Evolutionary conservation across 371 early-diverging fungal species (phyloP), one percentile per base, ranked within the genome.

Genomic region (Catenaria anguillulae): DNA sequence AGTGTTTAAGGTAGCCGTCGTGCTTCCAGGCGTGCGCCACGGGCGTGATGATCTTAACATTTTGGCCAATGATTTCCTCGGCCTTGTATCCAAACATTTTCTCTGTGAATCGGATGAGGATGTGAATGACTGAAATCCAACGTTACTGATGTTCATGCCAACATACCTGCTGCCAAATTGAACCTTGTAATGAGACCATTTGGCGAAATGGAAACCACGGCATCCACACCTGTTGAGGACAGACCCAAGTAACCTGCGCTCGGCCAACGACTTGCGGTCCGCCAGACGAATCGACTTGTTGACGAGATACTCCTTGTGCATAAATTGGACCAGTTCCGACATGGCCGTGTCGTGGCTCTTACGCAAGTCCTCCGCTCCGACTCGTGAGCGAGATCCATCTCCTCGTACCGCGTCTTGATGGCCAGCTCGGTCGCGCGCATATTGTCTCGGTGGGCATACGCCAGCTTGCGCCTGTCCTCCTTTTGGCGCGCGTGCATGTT

Each of bases 261-360:
- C 73, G 8, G 64, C 36, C 15, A 71, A 46, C 64, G 61, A 61
- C 42, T 71, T 67, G 46, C 61, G 58, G 60, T 73, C 73, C 13
- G 68, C 63, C 33, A 68, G 65, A 17, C 68, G 68, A n/a, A 73
- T 62, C 12, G 40, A 29, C 37, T 61, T 61, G 63, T 73, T 70
- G 68, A 72, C 70, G 55, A 56, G 59, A 33, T 71, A 62, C 58
- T 73, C 73, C 54, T 66, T 64, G n/a, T 71, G 71, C 52, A 71
- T 71, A 12, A 56, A 45, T 15, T 56, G 55, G 35, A 35, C 15
- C 0, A 67, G 8, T 1, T 67, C 64, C 36, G 52, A 33, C 15
- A 73, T 2, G 56, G 65, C 68, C 12, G 15, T 1, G 40, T 61
- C 65, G 21, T 70, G 71, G 10, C 43, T 50, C 35, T 46, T 60